Conservation (phyloP, 202 grass and related monocot species). For the Cymbopogon flexuosus region DNA sequence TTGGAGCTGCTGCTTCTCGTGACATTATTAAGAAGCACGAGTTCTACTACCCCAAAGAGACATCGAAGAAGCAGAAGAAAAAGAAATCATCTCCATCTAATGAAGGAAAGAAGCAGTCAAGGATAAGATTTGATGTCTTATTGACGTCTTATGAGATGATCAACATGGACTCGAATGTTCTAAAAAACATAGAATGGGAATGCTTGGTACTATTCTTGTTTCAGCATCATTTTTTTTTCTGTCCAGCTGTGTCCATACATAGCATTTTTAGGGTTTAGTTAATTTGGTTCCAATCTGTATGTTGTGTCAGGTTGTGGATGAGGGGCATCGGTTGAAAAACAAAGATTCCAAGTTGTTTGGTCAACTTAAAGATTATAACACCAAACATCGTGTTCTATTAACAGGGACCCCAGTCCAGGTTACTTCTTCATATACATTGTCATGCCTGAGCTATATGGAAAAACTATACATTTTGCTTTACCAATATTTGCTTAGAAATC, state of each 20-base stretch:
- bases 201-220: conserved; percentile 67
- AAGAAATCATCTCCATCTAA: conserved; percentile 57
- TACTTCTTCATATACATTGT: conserved; percentile 31
- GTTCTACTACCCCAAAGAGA: conserved; percentile 87
- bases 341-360: conserved; percentile 97
- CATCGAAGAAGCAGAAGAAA: conserved; percentile 64
- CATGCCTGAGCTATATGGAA: background rate
- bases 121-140: conserved; percentile 98
- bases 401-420: conserved; percentile 98
- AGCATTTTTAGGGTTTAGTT: conserved; percentile 17
- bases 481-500: conserved; percentile 13
- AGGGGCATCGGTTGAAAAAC: conserved; percentile 96
- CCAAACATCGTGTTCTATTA: conserved; percentile 91
- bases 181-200: conserved; percentile 94
- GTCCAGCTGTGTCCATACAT: background rate
- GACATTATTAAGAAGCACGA: conserved; percentile 80
- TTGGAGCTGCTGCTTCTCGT: conserved; percentile 66
- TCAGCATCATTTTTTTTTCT: conserved; percentile 18
- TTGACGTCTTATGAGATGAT: conserved; percentile 99
- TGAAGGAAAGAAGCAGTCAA: conserved; percentile 67
- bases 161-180: conserved; percentile 88
- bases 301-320: conserved; percentile 82
- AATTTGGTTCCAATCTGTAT: conserved; percentile 11
- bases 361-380: conserved; percentile 88
- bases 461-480: background rate